Conservation (phyloP, 2,329 filamentous ascomycete species). For the Pyricularia sp. region DNA sequence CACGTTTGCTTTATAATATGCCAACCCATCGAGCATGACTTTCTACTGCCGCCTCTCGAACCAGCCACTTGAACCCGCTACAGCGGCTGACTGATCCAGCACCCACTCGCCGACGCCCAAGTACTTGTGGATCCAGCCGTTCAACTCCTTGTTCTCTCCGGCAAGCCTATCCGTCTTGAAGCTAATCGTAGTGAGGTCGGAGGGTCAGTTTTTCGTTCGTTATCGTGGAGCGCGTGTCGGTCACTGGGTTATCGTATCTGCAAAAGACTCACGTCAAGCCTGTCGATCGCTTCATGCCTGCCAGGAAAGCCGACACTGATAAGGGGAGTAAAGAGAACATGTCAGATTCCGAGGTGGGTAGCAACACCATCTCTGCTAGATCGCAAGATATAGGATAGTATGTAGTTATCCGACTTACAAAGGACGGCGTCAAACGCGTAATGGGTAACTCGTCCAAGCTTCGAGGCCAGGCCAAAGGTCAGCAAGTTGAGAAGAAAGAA, state of each 20-base stretch:
- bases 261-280: constrained; percentile 75
- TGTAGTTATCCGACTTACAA: constrained; percentile 38
- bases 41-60: constrained; percentile 77
- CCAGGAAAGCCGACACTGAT: constrained; percentile 85
- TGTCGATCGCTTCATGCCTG: constrained; percentile 93
- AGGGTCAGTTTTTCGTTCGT: constrained; percentile 24
- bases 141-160: constrained; percentile 66
- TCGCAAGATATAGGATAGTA: neutral
- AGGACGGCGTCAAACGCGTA: constrained; percentile 95
- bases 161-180: constrained; percentile 76
- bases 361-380: neutral
- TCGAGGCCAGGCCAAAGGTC: constrained; percentile 54
- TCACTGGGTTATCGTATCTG: neutral
- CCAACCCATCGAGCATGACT: neutral
- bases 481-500: constrained; percentile 51
- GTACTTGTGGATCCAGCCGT: constrained; percentile 86
- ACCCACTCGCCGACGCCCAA: constrained; percentile 93
- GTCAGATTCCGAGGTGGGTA: neutral
- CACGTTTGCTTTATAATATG: neutral
- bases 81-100: constrained; percentile 91
- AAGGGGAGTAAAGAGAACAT: neutral
- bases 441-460: constrained; percentile 88
- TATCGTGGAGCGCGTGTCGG: neutral
- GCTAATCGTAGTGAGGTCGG: constrained; percentile 45
- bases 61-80: constrained; percentile 76